These are phyloP conservation scores for Azolla pinnata DNA, from an alignment of 75 land plant species.

Conservation along the genomic window DNA sequence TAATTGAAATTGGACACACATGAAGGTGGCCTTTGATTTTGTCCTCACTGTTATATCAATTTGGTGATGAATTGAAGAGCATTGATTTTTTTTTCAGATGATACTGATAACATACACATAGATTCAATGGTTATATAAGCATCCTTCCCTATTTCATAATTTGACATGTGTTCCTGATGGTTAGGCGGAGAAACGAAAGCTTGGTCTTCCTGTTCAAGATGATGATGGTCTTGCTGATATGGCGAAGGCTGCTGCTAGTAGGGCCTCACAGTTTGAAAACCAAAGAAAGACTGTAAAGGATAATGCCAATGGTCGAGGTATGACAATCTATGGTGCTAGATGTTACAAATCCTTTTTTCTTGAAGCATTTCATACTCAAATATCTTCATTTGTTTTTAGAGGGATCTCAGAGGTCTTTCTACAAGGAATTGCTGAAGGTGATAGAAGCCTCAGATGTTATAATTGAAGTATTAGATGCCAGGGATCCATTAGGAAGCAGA, in stretches of 20 bases:
- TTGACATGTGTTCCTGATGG: neutral
- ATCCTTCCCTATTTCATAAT: neutral
- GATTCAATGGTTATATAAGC: neutral
- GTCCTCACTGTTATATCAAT: too few relatives aligned
- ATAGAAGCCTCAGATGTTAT: slow-evolving; percentile 95
- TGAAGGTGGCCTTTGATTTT: too few relatives aligned
- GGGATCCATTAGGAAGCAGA: slow-evolving; percentile 87
- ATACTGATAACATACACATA: too few relatives aligned
- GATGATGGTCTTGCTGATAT: slow-evolving; percentile 27
- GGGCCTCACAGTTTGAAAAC: slow-evolving; percentile 23
- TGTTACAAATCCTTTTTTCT: neutral
- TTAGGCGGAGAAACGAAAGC: slow-evolving; percentile 77
- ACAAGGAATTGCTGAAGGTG: slow-evolving; percentile 80
- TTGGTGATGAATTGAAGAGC: too few relatives aligned
- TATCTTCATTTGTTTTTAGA: slow-evolving; percentile 32
- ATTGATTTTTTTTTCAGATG: too few relatives aligned
- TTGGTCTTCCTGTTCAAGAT: slow-evolving; percentile 42
- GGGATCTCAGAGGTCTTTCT: slow-evolving; percentile 65
- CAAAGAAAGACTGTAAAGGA: slow-evolving; percentile 10
- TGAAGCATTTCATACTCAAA: neutral
- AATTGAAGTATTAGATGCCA: slow-evolving; percentile 86
- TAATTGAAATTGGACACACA: too few relatives aligned
- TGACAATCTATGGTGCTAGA: too few relatives aligned
- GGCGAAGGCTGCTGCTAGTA: slow-evolving; percentile 24
- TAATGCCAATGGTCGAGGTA: slow-evolving; percentile 10